Evolutionary conservation across 1,139 yeast genomes (phyloP), one percentile per base, ranked within the genome.

Genomic region (Sugiyamaella novakii): DNA sequence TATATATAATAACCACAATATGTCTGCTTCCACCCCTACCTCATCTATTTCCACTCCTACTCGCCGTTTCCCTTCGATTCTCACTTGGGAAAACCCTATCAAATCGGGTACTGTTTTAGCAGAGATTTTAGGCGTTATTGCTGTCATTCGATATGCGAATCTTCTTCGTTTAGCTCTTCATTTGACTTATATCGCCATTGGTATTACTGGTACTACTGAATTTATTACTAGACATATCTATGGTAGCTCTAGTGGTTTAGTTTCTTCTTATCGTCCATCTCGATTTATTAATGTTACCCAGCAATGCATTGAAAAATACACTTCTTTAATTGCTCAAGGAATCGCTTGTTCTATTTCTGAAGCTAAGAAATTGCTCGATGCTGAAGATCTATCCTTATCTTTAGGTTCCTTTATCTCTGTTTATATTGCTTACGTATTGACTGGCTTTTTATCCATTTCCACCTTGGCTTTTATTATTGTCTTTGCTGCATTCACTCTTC

Each of bases 11-110:
- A n/a, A n/a, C n/a, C n/a, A n/a, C n/a, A n/a, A n/a, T n/a, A n/a
- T n/a, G n/a, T n/a, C n/a, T n/a, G n/a, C n/a, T n/a, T n/a, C n/a
- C n/a, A n/a, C n/a, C n/a, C n/a, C n/a, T n/a, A n/a, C n/a, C n/a
- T n/a, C n/a, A n/a, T n/a, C n/a, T n/a, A n/a, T n/a, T n/a, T n/a
- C n/a, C n/a, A n/a, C n/a, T n/a, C n/a, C 33, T 10, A 18, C 34
- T 10, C 33, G 17, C 7, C 36, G 48, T 35, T 56, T 66, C 41
- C 73, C 74, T 44, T 69, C 68, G 50, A 72, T 89, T 58, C 74
- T 91, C 55, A 81, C 91, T 57, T 91, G 98, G 98, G 77, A 79
- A 60, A 79, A 87, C 65, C 96, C 97, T 34, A 72, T 77, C 56
- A 76, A 77, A 62, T 83, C 96, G 50, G 97, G 86, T 54, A 82